Conservation (phyloP, 805 yeast species). For the Cyberlindnera maritima region DNA sequence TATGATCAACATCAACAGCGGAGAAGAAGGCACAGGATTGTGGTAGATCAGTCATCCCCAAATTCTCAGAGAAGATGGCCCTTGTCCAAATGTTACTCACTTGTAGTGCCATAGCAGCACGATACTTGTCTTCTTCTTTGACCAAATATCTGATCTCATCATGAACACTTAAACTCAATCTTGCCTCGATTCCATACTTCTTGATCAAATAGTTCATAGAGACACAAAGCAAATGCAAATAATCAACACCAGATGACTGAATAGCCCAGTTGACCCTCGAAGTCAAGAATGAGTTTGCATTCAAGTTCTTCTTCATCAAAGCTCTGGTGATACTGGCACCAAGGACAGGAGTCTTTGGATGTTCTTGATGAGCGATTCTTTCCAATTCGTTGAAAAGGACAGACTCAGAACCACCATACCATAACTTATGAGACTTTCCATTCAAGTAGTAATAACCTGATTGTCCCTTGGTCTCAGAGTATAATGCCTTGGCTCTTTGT, state of each 20-base stretch:
- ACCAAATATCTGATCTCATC: conserved; percentile 88
- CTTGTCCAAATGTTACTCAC: conserved; percentile 94
- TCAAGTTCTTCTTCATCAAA: conserved; percentile 61
- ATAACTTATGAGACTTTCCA: conserved; percentile 37
- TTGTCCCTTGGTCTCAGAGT: conserved; percentile 81
- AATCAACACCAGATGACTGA: conserved; percentile 97
- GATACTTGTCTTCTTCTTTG: conserved; percentile 67
- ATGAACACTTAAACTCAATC: conserved; percentile 86
- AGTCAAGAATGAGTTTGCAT: conserved; percentile 67
- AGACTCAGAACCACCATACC: conserved; percentile 93
- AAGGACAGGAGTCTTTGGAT: conserved; percentile 85
- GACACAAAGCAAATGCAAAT: conserved; percentile 77
- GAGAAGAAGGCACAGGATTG: conserved; percentile 95
- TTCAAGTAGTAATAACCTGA: conserved; percentile 29
- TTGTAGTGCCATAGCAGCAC: conserved; percentile 81
- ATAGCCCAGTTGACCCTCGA: conserved; percentile 97
- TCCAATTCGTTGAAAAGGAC: conserved; percentile 88
- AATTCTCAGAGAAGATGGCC: conserved; percentile 88
- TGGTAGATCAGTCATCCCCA: conserved; percentile 87
- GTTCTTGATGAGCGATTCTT: conserved; percentile 74
- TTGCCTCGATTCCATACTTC: conserved; percentile 64
- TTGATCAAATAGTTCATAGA: conserved; percentile 82
- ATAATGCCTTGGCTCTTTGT: conserved; percentile 60
- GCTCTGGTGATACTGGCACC: conserved; percentile 95
- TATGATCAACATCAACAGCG: conserved; percentile 85